Conservation (phyloP, 1,284 basidiomycete genomes). For the Puccinia sorghi region DNA sequence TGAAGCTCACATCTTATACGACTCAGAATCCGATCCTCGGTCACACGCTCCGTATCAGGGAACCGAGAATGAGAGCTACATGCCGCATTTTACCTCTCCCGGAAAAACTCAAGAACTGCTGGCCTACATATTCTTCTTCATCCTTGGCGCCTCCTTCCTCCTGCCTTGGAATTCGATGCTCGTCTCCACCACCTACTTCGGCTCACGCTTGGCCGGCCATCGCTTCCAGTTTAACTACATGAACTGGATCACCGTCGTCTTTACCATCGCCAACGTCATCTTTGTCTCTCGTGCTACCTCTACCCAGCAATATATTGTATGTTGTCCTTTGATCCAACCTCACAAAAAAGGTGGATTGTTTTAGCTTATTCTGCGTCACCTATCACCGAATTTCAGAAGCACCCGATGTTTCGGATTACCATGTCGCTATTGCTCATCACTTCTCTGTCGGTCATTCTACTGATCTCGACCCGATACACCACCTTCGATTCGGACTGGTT, state of each 20-base stretch:
- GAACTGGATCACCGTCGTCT: slow-evolving; percentile 40
- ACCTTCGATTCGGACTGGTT: slow-evolving; percentile 1
- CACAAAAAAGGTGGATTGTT: too few relatives aligned
- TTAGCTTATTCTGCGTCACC: not conserved
- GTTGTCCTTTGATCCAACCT: not conserved
- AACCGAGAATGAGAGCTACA: not conserved
- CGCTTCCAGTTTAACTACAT: slow-evolving; percentile 37
- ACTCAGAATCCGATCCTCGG: not conserved
- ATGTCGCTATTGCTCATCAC: slow-evolving; percentile 19
- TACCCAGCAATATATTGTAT: slow-evolving; percentile 17
- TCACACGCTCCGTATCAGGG: not conserved
- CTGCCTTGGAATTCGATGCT: slow-evolving; percentile 37
- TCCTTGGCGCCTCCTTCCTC: slow-evolving; percentile 29
- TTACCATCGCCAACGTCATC: slow-evolving; percentile 37
- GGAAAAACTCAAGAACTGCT: slow-evolving; percentile 8
- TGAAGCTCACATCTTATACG: not conserved
- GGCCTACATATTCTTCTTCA: slow-evolving; percentile 29
- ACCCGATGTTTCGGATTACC: slow-evolving; percentile 3
- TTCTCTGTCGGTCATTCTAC: slow-evolving; percentile 7
- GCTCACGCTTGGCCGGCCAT: slow-evolving; percentile 18
- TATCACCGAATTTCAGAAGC: slow-evolving; percentile 1
- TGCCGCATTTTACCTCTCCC: not conserved
- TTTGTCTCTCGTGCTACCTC: slow-evolving; percentile 24
- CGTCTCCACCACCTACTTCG: slow-evolving; percentile 35
- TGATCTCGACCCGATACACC: slow-evolving; percentile 27